Percentiles rank a stretch among this genome's conserved stretches.
Conservation (phyloP, 2,329 filamentous ascomycete genomes). For the Claviceps sp. region DNA sequence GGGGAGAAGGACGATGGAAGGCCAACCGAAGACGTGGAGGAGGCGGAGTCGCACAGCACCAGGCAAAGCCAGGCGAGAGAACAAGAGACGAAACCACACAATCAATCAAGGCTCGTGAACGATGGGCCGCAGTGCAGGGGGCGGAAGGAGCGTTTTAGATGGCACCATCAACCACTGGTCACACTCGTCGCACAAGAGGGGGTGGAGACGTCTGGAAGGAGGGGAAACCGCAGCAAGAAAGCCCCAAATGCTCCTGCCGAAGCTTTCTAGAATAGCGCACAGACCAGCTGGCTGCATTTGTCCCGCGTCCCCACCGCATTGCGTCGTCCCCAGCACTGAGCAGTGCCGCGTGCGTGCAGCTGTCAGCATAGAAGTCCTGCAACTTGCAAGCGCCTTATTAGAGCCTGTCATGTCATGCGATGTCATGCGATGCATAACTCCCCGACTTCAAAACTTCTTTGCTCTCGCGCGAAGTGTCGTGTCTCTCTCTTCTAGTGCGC, state of each 20-base stretch:
- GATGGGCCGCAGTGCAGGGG: not conserved
- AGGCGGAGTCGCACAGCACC: not conserved
- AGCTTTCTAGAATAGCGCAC: slow-evolving; percentile 17
- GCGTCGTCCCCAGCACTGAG: too few relatives aligned
- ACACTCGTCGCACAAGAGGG: not conserved
- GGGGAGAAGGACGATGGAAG: not conserved
- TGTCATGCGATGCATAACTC: too few relatives aligned
- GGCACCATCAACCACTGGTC: too few relatives aligned
- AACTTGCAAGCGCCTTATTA: too few relatives aligned
- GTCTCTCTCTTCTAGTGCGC: too few relatives aligned
- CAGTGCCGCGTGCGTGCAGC: too few relatives aligned
- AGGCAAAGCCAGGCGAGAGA: not conserved
- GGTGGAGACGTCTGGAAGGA: slow-evolving; percentile 1
- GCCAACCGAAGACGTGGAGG: not conserved
- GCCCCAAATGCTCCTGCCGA: slow-evolving; percentile 7
- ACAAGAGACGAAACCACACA: not conserved
- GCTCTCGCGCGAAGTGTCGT: too few relatives aligned
- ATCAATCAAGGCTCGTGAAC: not conserved
- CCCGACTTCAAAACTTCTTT: too few relatives aligned
- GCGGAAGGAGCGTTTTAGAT: not conserved
- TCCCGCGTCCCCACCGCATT: slow-evolving; percentile 2
- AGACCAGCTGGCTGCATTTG: slow-evolving; percentile 7
- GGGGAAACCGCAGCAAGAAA: slow-evolving; percentile 1
- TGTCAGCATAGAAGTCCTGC: too few relatives aligned
- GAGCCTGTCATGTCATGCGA: too few relatives aligned